phyloP scores from a whole-genome alignment of 2,329 filamentous ascomycete species.

The Ophiostoma sp. region DNA sequence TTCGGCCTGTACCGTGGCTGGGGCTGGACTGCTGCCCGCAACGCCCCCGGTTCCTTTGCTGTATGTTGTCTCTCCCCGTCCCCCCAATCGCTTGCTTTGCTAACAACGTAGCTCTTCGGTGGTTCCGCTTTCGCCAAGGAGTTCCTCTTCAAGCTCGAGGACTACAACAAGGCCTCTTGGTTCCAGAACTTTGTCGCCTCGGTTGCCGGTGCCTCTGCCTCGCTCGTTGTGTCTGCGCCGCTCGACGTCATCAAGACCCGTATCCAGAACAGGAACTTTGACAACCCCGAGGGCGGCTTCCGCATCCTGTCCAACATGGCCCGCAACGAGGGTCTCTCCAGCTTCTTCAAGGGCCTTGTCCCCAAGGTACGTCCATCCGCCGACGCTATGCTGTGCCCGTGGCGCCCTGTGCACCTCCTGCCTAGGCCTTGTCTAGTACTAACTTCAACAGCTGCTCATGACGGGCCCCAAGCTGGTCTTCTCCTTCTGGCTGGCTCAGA shows the following conservation, averaged over 20 bases:
- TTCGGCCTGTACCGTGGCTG: constrained; percentile 94
- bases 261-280: constrained; percentile 98
- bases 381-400: not conserved
- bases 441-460: constrained; percentile 68
- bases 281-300: constrained; percentile 92
- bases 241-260: constrained; percentile 97
- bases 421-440: not conserved
- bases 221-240: constrained; percentile 91
- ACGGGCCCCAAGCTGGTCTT: constrained; percentile 98
- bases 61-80: constrained; percentile 26
- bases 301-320: constrained; percentile 89
- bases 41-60: constrained; percentile 93
- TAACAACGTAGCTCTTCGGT: constrained; percentile 62
- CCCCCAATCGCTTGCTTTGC: not conserved
- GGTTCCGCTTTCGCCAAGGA: constrained; percentile 97
- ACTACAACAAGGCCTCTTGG: constrained; percentile 96
- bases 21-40: constrained; percentile 95
- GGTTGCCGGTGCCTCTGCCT: constrained; percentile 88
- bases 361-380: constrained; percentile 61
- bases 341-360: constrained; percentile 96
- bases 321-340: constrained; percentile 74
- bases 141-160: constrained; percentile 79
- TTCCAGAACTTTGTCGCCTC: constrained; percentile 96
- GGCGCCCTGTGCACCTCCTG: not conserved
- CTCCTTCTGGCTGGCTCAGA: constrained; percentile 99